phyloP scores from a whole-genome alignment of 441 rosid species.

The Corymbia citriodora region DNA sequence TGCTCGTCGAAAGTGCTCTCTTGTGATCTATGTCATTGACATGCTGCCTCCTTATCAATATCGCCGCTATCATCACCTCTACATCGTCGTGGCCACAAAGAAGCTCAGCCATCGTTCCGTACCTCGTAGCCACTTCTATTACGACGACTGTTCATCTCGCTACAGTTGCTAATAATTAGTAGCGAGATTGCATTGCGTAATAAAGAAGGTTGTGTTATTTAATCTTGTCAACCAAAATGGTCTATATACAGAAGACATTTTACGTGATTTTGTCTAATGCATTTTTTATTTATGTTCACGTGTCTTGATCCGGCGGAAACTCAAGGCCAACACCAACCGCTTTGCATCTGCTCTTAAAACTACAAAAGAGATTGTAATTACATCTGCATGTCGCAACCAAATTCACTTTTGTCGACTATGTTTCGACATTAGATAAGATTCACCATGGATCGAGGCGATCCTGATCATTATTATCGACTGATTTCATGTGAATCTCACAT shows the following conservation, averaged over 20 bases:
- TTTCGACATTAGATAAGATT: background rate
- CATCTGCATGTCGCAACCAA: too few relatives aligned
- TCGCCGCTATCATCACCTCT: background rate
- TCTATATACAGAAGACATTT: background rate
- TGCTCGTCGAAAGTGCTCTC: background rate
- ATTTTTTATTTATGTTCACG: background rate
- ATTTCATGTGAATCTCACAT: background rate
- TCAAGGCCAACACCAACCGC: background rate
- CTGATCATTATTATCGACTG: fast-evolving
- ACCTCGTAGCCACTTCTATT: background rate
- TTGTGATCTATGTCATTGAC: background rate
- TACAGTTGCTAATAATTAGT: background rate
- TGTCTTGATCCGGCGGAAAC: background rate
- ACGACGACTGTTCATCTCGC: background rate
- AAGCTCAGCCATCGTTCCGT: background rate
- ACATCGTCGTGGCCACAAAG: background rate
- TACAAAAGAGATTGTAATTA: background rate
- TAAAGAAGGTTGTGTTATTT: background rate
- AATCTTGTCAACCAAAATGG: background rate
- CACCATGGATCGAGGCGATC: background rate
- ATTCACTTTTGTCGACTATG: fast-evolving
- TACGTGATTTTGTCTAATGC: background rate
- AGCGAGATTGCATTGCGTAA: background rate
- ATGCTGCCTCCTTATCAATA: background rate
- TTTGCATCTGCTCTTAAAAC: background rate